A percentile compares a stretch with the other conserved stretches of the same genome.
phyloP scores from a whole-genome alignment of 2,329 filamentous ascomycete species.

The Sordariomycetes sp. region DNA sequence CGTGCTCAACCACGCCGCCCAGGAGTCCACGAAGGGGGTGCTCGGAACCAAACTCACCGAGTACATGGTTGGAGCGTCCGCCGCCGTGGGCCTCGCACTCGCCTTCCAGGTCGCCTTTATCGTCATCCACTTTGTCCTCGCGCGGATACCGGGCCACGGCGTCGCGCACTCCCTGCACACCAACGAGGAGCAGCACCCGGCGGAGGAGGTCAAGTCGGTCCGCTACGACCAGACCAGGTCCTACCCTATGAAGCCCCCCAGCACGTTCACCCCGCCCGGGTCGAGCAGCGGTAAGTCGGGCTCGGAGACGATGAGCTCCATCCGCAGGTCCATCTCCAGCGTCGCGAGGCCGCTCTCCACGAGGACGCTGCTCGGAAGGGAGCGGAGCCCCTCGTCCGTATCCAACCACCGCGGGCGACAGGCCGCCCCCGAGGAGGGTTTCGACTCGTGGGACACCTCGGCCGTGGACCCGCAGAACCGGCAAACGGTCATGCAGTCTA shows the following conservation, averaged over 20 bases:
- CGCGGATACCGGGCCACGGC: conserved; percentile 19
- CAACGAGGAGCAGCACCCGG: conserved; percentile 19
- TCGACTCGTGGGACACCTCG: conserved; percentile 68
- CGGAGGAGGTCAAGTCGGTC: conserved; percentile 36
- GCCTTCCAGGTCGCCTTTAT: conserved; percentile 37
- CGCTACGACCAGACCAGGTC: conserved; percentile 32
- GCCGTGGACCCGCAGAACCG: conserved; percentile 52
- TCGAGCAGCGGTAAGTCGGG: conserved; percentile 33
- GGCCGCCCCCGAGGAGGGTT: conserved; percentile 44
- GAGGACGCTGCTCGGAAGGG: conserved; percentile 36
- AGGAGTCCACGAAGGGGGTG: conserved; percentile 16
- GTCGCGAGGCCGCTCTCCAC: conserved; percentile 45
- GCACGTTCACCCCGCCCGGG: conserved; percentile 27
- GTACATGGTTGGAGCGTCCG: conserved; percentile 32
- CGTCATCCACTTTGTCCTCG: conserved; percentile 28
- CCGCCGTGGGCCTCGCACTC: conserved; percentile 33
- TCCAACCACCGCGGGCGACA: conserved; percentile 25
- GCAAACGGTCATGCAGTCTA: conserved; percentile 43
- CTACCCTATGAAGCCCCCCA: conserved; percentile 15
- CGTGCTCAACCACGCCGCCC: conserved; percentile 22
- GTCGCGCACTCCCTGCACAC: conserved; percentile 17
- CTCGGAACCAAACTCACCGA: conserved; percentile 19
- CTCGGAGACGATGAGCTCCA: conserved; percentile 33
- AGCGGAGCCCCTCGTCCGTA: conserved; percentile 36
- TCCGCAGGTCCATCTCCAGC: conserved; percentile 36